A percentile compares a stretch with the other conserved stretches of the same genome.
phyloP scores from a whole-genome alignment of 1,284 basidiomycete species.

The Hypsizygus ulmarius region DNA sequence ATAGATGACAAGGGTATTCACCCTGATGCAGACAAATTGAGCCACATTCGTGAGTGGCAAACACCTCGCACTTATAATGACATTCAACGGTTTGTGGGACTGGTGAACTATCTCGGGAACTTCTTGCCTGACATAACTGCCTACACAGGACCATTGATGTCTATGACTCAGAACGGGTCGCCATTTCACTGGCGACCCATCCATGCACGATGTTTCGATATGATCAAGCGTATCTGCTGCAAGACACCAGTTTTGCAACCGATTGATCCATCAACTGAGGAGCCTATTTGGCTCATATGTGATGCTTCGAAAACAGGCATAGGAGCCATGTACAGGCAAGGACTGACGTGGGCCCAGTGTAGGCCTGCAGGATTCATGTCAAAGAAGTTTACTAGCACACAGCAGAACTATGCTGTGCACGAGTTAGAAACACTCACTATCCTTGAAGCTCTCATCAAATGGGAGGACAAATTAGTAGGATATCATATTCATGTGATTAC shows the following conservation, averaged over 20 bases:
- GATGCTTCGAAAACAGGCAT: slow-evolving; percentile 38
- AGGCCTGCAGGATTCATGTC: slow-evolving; percentile 40
- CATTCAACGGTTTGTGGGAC: slow-evolving; percentile 39
- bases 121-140: slow-evolving; percentile 37
- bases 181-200: slow-evolving; percentile 30
- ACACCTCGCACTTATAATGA: slow-evolving; percentile 32
- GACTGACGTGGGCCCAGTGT: slow-evolving; percentile 33
- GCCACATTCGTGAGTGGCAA: too few species aligned
- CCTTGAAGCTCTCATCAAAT: slow-evolving; percentile 34
- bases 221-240: slow-evolving; percentile 31
- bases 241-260: slow-evolving; percentile 32
- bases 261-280: slow-evolving; percentile 26
- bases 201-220: slow-evolving; percentile 34
- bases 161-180: slow-evolving; percentile 29
- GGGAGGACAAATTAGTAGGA: slow-evolving; percentile 34
- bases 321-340: slow-evolving; percentile 39
- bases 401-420: slow-evolving; percentile 35
- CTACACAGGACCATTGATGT: slow-evolving; percentile 27
- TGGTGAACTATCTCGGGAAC: slow-evolving; percentile 37
- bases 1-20: slow-evolving; percentile 27
- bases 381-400: slow-evolving; percentile 36
- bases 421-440: slow-evolving; percentile 39
- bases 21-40: too few species aligned
- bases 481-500: slow-evolving; percentile 24
- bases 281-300: slow-evolving; percentile 43